These are phyloP conservation scores for Cordyceps fumosorosea DNA, from an alignment of 2,329 filamentous ascomycete species.

Conservation along the genomic window DNA sequence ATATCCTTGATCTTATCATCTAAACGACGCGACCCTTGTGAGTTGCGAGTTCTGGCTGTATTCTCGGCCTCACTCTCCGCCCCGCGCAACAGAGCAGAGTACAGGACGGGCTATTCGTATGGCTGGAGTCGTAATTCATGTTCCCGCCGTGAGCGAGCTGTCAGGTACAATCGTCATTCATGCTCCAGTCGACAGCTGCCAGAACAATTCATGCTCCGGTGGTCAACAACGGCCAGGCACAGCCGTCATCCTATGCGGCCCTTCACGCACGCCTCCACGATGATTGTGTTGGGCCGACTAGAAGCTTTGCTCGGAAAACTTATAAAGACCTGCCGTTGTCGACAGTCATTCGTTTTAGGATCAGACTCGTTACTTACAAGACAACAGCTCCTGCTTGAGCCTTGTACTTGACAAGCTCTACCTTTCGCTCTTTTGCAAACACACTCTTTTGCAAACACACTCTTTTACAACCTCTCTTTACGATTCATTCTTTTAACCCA, in stretches of 20 bases:
- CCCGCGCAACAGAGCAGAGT: no score
- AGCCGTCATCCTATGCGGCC: neutral
- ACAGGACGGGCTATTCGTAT: neutral
- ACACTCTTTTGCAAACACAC: no score
- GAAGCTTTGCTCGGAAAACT: neutral
- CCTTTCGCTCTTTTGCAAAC: neutral
- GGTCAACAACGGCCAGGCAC: neutral
- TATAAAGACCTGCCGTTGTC: neutral
- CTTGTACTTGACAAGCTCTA: neutral
- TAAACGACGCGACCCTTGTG: neutral
- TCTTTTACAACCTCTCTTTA: neutral
- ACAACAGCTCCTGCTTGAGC: neutral
- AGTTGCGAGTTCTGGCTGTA: neutral
- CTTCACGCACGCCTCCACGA: neutral
- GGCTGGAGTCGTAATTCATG: neutral
- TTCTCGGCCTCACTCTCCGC: neutral
- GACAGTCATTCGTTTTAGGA: neutral
- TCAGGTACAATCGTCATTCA: neutral
- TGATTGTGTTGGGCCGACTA: neutral
- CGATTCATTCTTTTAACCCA: neutral
- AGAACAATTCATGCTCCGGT: no score
- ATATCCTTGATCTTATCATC: no score
- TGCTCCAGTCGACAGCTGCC: no score
- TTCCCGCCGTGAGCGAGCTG: neutral
- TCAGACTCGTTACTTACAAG: neutral